Percentiles rank a stretch among this genome's conserved stretches.
Conservation (phyloP, 2,329 filamentous ascomycete genomes). For the Pseudogymnoascus sp. region DNA sequence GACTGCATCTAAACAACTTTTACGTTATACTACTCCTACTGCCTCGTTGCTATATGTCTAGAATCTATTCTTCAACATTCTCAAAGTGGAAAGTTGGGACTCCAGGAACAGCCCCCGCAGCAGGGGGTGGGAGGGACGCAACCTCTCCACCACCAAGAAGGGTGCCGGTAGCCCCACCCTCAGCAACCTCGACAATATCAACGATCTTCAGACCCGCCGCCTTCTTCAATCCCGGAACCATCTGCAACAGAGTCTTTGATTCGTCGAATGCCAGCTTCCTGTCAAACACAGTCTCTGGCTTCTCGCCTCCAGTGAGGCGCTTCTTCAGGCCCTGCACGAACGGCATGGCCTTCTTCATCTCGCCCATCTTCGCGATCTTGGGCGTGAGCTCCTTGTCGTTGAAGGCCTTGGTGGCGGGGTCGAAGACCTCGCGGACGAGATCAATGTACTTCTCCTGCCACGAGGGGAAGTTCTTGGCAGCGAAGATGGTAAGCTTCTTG, state of each 20-base stretch:
- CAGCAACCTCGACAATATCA: constrained; percentile 63
- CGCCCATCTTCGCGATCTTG: constrained; percentile 70
- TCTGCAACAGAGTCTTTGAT: constrained; percentile 62
- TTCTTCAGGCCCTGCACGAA: constrained; percentile 86
- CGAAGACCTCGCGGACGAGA: constrained; percentile 64
- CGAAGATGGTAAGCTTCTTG: constrained; percentile 84
- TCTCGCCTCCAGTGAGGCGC: constrained; percentile 64
- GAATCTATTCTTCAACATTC: constrained; percentile 50
- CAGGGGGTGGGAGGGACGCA: constrained; percentile 47
- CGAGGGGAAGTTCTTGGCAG: constrained; percentile 68
- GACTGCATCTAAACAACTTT: constrained; percentile 2
- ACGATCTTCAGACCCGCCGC: constrained; percentile 63
- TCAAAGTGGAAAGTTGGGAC: constrained; percentile 76
- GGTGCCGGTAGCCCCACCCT: constrained; percentile 59
- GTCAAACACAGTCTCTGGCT: constrained; percentile 62
- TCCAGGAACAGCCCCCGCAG: constrained; percentile 73
- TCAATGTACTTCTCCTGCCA: constrained; percentile 93
- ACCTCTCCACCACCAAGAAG: constrained; percentile 45
- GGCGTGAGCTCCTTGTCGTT: constrained; percentile 77
- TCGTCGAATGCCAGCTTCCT: constrained; percentile 85
- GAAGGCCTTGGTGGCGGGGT: constrained; percentile 50
- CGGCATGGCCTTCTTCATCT: constrained; percentile 98
- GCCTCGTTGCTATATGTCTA: neutral
- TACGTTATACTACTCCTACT: neutral
- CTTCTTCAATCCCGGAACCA: constrained; percentile 72